Evolutionary conservation across 345 rosid species (phyloP), one percentile per base, ranked within the genome.

Genomic region (Populus davidiana): DNA sequence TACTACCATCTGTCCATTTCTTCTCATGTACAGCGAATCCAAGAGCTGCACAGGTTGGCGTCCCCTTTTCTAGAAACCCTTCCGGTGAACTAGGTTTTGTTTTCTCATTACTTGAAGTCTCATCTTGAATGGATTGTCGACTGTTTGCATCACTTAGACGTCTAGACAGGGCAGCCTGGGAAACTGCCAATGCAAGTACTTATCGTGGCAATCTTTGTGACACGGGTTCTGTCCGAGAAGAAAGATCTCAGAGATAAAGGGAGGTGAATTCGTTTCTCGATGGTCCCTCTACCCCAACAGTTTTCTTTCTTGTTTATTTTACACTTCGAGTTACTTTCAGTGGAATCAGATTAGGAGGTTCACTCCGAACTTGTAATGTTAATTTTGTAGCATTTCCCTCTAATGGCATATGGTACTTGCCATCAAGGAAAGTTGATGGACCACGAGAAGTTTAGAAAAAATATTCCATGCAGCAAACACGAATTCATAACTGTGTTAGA

Each of bases 1-100:
- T 85, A 78, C 94, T 96, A 62, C 96, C 98, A 81, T 96, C 97
- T 1, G 97, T 92, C 98, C 98, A 96, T 87, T 91, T 96, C 88
- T 81, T 86, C 47, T 94, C 99, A 77, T 96, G 97, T 63, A 91
- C 83, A 52, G 87, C 87, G 41, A 94, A 87, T 33, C 90, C 95
- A 20, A 78, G 78, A 75, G 85, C 81, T 69, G 81, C 86, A 78
- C 64, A 73, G 61, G 71, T 16, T 35, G 86, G 75, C 73, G 82
- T 88, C 70, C 83, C 90, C 16, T 75, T 75, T 8, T 84, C 73
- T 36, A 69, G 69, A 79, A 83, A 74, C 71, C 47, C 18, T 71
- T 82, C 90, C 17, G 92, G 84, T 54, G 92, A 85, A 70, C 88
- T 80, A 4, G 85, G 62, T 78, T 89, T 90, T 11, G 84, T 70